Conservation (phyloP, 169 alveolate species). For the Haemoproteus tartakovskyi region DNA sequence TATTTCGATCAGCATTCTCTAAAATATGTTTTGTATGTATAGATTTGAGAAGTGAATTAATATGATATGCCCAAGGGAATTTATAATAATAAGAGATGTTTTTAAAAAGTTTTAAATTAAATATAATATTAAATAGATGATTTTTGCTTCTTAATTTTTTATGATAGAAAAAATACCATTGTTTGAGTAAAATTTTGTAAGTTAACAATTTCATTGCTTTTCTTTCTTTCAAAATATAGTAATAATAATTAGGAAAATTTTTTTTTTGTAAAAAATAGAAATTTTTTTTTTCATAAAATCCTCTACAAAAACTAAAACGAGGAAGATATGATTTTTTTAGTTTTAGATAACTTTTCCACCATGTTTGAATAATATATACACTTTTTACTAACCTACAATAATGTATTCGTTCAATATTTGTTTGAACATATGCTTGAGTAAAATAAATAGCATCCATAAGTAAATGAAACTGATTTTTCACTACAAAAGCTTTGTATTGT, state of each 20-base stretch:
- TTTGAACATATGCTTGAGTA: constrained; percentile 60
- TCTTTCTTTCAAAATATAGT: constrained; percentile 48
- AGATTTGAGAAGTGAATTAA: constrained; percentile 33
- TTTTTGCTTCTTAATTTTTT: constrained; percentile 58
- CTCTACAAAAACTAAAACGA: too few species aligned
- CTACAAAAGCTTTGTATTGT: constrained; percentile 42
- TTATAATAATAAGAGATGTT: constrained; percentile 38
- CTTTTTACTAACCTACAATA: constrained; percentile 39
- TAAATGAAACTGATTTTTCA: constrained; percentile 40
- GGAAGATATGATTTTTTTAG: constrained; percentile 37
- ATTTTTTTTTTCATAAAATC: constrained; percentile 45
- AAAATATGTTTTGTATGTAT: constrained; percentile 63
- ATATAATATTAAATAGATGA: constrained; percentile 60
- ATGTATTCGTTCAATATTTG: constrained; percentile 20
- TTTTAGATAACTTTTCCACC: constrained; percentile 59
- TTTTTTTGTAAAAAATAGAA: constrained; percentile 43
- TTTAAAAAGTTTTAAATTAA: constrained; percentile 55
- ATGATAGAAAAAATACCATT: constrained; percentile 61
- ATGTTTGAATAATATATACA: constrained; percentile 15
- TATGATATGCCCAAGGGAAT: constrained; percentile 66
- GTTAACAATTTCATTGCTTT: constrained; percentile 53
- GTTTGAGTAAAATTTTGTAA: constrained; percentile 55
- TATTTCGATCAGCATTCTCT: constrained; percentile 12
- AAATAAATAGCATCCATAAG: constrained; percentile 40
- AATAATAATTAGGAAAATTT: constrained; percentile 53